phyloP scores from a whole-genome alignment of 495 filamentous ascomycete species.

The Aspergillus bridgeri region DNA sequence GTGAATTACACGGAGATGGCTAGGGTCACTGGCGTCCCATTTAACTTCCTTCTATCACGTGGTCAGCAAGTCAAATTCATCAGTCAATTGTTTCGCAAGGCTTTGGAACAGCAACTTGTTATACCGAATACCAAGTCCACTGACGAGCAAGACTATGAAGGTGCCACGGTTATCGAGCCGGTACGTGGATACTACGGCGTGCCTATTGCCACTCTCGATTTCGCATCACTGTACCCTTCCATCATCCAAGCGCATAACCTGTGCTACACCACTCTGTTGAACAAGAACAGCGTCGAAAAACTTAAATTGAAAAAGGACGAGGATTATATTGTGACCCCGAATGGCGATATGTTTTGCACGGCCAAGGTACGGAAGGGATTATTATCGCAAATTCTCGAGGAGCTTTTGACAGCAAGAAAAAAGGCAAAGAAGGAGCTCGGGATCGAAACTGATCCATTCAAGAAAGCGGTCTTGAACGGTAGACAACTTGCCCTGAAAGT shows the following conservation, averaged over 20 bases:
- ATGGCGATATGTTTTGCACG: conserved; percentile 90
- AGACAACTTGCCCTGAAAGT: conserved; percentile 94
- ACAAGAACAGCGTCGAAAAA: conserved; percentile 72
- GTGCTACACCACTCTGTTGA: conserved; percentile 93
- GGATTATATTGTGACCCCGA: conserved; percentile 95
- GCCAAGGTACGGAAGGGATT: conserved; percentile 86
- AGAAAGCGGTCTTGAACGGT: conserved; percentile 96
- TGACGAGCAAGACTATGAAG: conserved; percentile 84
- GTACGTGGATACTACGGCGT: conserved; percentile 88
- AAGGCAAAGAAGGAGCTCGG: conserved; percentile 89
- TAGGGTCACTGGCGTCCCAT: conserved; percentile 96
- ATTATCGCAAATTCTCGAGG: conserved; percentile 91
- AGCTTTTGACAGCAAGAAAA: conserved; percentile 84
- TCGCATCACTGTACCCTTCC: conserved; percentile 95
- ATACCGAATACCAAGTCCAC: conserved; percentile 76
- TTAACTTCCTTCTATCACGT: conserved; percentile 87
- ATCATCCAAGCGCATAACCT: conserved; percentile 99
- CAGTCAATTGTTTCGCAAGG: conserved; percentile 95
- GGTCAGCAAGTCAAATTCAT: conserved; percentile 98
- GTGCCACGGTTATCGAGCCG: conserved; percentile 97
- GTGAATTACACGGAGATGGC: conserved; percentile 99
- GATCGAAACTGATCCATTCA: conserved; percentile 90
- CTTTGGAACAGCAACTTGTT: conserved; percentile 84
- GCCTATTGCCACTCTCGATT: conserved; percentile 96
- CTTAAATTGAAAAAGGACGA: conserved; percentile 73